Evolutionary conservation across 2,329 filamentous ascomycete genomes (phyloP), one percentile per base, ranked within the genome.

Genomic region (Fusarium miscanthi): DNA sequence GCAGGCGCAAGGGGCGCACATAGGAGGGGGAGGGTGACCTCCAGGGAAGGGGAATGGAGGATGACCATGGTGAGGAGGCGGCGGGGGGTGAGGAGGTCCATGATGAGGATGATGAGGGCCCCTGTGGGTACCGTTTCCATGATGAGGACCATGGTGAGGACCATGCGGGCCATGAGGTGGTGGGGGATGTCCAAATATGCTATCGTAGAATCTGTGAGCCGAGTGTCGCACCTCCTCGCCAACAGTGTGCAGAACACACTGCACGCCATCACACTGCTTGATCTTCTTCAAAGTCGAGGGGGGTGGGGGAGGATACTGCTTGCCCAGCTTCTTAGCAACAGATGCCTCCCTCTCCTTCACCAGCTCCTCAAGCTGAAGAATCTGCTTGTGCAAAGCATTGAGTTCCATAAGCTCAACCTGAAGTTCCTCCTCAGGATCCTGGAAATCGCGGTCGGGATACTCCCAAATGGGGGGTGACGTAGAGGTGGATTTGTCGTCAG

Each of bases 371-470:
- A 88, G 79, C 57, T 84, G 81, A 35, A 77, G 72, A 21, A 84
- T 77, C 69, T 85, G 83, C 53, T 79, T 76, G 70, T 80, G 82
- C 68, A 88, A 81, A 48, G 80, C 79, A 46, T 84, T 80, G 45
- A 88, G 78, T 49, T 87, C 84, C 19, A 80, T 80, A n/a, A 87
- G 72, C 61, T 87, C 81, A 16, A 80, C 77, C 27, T 85, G 81
- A 6, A 86, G 70, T 45, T 80, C 78, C 52, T 76, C 72, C n/a
- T 79, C 77, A 17, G 64, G 56, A 21, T 74, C 70, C 53, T 68
- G 63, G 33, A 89, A 71, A 25, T 75, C 38, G 49, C 57, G 58
- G 17, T 43, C 53, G 21, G 60, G 51, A 40, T 45, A 70, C 52
- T 69, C 64, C 53, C 70, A 72, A 57, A 65, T 72, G 13, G 52